Conservation (phyloP, 371 early-diverging fungal genomes). For the Mucor indicus region DNA sequence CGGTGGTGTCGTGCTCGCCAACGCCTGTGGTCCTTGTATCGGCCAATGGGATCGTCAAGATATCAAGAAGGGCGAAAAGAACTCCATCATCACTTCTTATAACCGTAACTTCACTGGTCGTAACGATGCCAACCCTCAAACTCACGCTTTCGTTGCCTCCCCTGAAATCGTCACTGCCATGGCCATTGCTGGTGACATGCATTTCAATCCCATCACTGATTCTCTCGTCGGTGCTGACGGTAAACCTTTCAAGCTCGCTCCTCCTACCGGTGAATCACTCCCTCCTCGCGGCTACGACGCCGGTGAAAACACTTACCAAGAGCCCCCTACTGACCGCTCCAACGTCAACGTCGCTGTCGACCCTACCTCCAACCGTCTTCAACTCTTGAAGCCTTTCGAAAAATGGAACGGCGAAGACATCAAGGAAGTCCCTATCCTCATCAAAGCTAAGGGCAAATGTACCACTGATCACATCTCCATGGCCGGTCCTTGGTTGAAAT, state of each 20-base stretch:
- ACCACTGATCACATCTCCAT: slow-evolving; percentile 83
- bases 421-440: slow-evolving; percentile 75
- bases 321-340: slow-evolving; percentile 65
- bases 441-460: slow-evolving; percentile 97
- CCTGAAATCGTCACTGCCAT: slow-evolving; percentile 93
- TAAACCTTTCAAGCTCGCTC: slow-evolving; percentile 76
- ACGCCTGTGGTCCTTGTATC: slow-evolving; percentile 97
- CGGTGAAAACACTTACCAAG: slow-evolving; percentile 69
- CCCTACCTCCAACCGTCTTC: slow-evolving; percentile 84
- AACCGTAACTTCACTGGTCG: slow-evolving; percentile 96
- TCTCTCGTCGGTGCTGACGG: slow-evolving; percentile 71
- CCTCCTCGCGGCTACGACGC: slow-evolving; percentile 82
- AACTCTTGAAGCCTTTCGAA: slow-evolving; percentile 85
- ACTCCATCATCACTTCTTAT: slow-evolving; percentile 91
- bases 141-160: slow-evolving; percentile 90
- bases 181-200: slow-evolving; percentile 81
- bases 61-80: slow-evolving; percentile 80
- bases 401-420: slow-evolving; percentile 90
- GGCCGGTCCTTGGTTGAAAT: slow-evolving; percentile 96
- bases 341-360: slow-evolving; percentile 62
- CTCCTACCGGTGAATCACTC: slow-evolving; percentile 77
- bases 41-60: slow-evolving; percentile 95
- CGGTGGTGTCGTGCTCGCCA: slow-evolving; percentile 90
- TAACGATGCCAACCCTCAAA: slow-evolving; percentile 90
- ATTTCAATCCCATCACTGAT: slow-evolving; percentile 89